phyloP scores from a whole-genome alignment of 129 eudicot genomes.

The Sambucus nigra region DNA sequence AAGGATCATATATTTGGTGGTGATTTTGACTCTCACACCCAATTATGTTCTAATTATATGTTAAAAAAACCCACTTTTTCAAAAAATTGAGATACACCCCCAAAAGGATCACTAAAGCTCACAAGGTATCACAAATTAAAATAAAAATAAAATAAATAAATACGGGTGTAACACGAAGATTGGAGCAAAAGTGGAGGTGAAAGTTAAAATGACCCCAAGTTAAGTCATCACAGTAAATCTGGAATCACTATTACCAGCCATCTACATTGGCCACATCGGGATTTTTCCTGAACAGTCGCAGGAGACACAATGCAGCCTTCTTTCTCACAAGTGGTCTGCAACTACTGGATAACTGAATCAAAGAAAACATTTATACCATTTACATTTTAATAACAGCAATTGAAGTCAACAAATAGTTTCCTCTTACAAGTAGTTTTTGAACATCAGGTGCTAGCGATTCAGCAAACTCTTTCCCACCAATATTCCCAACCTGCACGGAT shows the following conservation, averaged over 20 bases:
- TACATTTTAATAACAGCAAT: not conserved
- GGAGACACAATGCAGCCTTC: slow-evolving; percentile 94
- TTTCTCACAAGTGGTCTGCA: slow-evolving; percentile 98
- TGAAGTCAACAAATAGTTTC: slow-evolving; percentile 3
- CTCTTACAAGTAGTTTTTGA: slow-evolving; percentile 85
- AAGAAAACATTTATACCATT: slow-evolving; percentile 20
- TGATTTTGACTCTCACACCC: not conserved
- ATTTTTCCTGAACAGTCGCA: slow-evolving; percentile 83
- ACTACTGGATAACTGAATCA: slow-evolving; percentile 78
- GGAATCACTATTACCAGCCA: slow-evolving; percentile 61
- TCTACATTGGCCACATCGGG: slow-evolving; percentile 92
- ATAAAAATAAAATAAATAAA: too few relatives aligned
- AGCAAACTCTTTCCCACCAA: slow-evolving; percentile 97
- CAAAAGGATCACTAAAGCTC: too few relatives aligned
- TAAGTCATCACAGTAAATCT: not conserved
- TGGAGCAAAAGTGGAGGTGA: too few relatives aligned
- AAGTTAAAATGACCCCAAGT: too few relatives aligned
- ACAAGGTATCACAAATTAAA: too few relatives aligned
- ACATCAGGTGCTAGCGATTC: slow-evolving; percentile 98
- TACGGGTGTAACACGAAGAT: too few relatives aligned
- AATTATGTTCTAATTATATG: too few relatives aligned
- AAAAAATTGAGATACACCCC: not conserved
- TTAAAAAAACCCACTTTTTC: too few relatives aligned
- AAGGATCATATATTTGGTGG: not conserved
- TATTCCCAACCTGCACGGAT: slow-evolving; percentile 77